Evolutionary conservation across 2,329 filamentous ascomycete genomes (phyloP), one percentile per base, ranked within the genome.

Genomic region (Nannizzia gypsea): DNA sequence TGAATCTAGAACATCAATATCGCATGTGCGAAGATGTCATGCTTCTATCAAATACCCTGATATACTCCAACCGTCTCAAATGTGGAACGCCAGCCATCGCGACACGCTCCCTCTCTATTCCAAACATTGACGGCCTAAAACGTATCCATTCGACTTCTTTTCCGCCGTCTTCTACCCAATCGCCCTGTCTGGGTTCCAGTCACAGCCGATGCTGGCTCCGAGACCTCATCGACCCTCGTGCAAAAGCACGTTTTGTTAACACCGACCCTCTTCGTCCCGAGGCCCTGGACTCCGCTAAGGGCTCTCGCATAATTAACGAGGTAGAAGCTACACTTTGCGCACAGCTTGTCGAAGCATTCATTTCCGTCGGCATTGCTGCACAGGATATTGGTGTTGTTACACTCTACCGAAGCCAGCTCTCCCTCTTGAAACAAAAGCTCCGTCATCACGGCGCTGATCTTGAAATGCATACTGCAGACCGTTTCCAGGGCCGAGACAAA

Each of bases 21-120:
- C 89, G 93, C 63, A 99, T 99, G 93, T 96, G 90, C 67, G 88
- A 93, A 66, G 93, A 99, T 63, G 88, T 99, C 62, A 97, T 97
- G 92, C 81, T 86, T 1, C 81, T 99, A 13, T 95, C 90, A 63
- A 99, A 96, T 72, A 88, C 83, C 1, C 81, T 99, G 60, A 96
- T 99, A 67, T 99, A 99, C 74, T 80, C 86, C n/a, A 92, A 91
- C 3, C 83, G 85, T 38, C 80, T 99, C 40, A 92, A 93, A 67
- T 99, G 93, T 69, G 93, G 93, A 24, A 95, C 86, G 3, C 80
- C 87, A 54, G 79, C 81, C 58, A 84, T 97, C 9, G 88, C 90
- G 9, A 77, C 78, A 36, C 83, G 83, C 40, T 85, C 83, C 52
- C 79, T 97, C 1, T 69, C 79, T 3, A 77, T 96, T 6, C 86